Base-by-base conservation (phyloP, 139 green algal genomes). In the Chlorella sp. region DNA sequence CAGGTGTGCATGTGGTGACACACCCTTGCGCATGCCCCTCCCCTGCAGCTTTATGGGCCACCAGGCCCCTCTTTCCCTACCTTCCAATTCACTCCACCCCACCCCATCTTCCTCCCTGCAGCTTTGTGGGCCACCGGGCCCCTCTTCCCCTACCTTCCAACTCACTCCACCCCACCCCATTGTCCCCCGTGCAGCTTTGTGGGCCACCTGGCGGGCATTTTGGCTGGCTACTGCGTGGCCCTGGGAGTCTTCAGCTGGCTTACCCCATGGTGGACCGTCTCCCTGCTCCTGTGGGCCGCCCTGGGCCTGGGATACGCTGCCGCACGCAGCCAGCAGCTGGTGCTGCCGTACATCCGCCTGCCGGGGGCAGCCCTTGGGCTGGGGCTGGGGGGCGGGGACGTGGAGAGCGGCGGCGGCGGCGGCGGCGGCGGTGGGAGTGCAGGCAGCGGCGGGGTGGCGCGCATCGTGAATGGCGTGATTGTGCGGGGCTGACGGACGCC, bases 151-250 rank as follows among this genome's bases (percentile, higher is more conserved):
- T n/a, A n/a, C n/a, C n/a, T n/a, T n/a, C 48, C 48, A 57, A 9
- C 48, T 57, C 7, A 16, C 48, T 57, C 48, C 5, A 19, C 34
- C 78, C 4, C 77, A 4, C 19, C 40, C 15, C 3, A 19, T 9
- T 14, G 2, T n/a, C 19, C 18, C 21, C n/a, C 57, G 18, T 19
- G 57, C 66, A 79, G 48, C 68, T 87, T 87, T 53, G 37, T 96
- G 40, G 95, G 95, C 36, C 95, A 97, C 84, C 91, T 97, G 28
- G 83, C 88, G 12, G 95, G 95, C 76, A 94, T 97, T 53, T 30
- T 97, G 30, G 93, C 91, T 0, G 95, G 95, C 5, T 96, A 95
- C 30, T 7, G 90, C 28, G 68, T 97, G n/a, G 89, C 88, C 22
- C 91, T 76, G 40, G 92, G 90, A 24, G 14, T 75, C 39, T 92